Evolutionary conservation across 805 yeast genomes (phyloP), one percentile per base, ranked within the genome.

Genomic region (Lipomyces lipofer): DNA sequence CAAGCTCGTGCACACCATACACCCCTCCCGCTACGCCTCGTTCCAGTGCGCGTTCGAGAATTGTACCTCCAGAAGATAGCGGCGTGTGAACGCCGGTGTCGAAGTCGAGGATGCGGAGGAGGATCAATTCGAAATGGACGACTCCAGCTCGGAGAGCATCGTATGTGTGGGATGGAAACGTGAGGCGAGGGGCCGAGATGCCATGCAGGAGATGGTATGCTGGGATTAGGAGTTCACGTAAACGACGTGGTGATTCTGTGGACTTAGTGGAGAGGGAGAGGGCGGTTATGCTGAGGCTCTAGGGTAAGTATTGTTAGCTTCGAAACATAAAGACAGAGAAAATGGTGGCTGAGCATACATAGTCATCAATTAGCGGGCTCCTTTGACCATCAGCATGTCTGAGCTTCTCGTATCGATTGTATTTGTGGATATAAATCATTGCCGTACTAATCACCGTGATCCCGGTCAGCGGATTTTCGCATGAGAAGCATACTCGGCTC

Each of bases 201-300:
- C 39, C 21, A 22, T 56, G 58, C 17, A 53, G 43, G 10, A 56
- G 28, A 21, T 49, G 58, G 32, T 53, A 49, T 2, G 58, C 58
- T 12, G 60, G 60, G 3, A 49, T 49, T 12, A 56, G 47, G 15
- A 56, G 51, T 24, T 56, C 60, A 21, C 60, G 48, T 10, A 50
- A 52, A 17, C 58, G 50, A 13, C 60, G 51, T 12, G 47, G 51
- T 13, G 49, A 49, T 49, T 56, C 60, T 7, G 60, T 53, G 4
- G 58, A 36, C 43, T 56, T 56, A 39, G 49, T 38, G 4, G 60
- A 54, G n/a, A 56, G 47, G 3, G 58, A 53, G n/a, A 56, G 47
- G 19, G 51, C 25, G 10, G 54, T 30, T 10, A 56, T 15, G 12
- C 24, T 35, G 9, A 56, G 47, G 15, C 51, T 55, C 59, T 55